Percentiles rank a stretch among this genome's conserved stretches.
These are phyloP conservation scores for Arachnopeziza araneosa DNA, from an alignment of 2,329 filamentous ascomycete genomes.

Conservation along the genomic window DNA sequence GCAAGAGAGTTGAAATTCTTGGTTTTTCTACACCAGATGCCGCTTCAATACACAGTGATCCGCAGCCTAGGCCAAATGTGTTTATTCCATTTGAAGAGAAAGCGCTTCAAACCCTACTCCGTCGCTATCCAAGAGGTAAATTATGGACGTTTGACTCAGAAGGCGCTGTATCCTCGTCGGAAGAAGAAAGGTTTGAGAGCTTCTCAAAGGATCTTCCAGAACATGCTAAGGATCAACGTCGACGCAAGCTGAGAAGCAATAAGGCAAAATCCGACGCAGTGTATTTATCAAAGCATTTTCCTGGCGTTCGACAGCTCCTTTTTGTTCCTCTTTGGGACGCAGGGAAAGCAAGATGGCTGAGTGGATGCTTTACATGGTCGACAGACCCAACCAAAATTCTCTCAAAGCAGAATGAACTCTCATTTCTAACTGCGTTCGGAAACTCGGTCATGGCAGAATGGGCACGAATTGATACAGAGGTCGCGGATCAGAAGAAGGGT, in stretches of 20 bases:
- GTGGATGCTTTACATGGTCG: slow-evolving; percentile 43
- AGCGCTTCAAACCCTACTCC: slow-evolving; percentile 30
- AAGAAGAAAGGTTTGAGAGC: slow-evolving; percentile 32
- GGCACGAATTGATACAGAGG: slow-evolving; percentile 46
- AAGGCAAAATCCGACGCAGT: slow-evolving; percentile 25
- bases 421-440: slow-evolving; percentile 37
- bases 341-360: slow-evolving; percentile 42
- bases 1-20: slow-evolving; percentile 24
- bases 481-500: slow-evolving; percentile 47
- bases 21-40: slow-evolving; percentile 28
- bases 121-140: slow-evolving; percentile 41
- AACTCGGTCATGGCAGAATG: slow-evolving; percentile 51
- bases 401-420: slow-evolving; percentile 33
- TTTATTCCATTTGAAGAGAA: slow-evolving; percentile 28
- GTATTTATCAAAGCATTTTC: slow-evolving; percentile 36
- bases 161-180: slow-evolving; percentile 37
- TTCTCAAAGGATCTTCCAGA: not conserved
- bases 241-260: slow-evolving; percentile 1
- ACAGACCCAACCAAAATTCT: slow-evolving; percentile 31
- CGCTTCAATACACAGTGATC: slow-evolving; percentile 28
- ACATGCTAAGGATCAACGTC: slow-evolving; percentile 7
- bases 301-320: slow-evolving; percentile 40
- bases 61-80: slow-evolving; percentile 18
- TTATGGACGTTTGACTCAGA: slow-evolving; percentile 43
- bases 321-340: slow-evolving; percentile 47